Evolutionary conservation across 305 asterid genomes (phyloP), one percentile per base, ranked within the genome.

Genomic region (Solanum aculeatissimum): DNA sequence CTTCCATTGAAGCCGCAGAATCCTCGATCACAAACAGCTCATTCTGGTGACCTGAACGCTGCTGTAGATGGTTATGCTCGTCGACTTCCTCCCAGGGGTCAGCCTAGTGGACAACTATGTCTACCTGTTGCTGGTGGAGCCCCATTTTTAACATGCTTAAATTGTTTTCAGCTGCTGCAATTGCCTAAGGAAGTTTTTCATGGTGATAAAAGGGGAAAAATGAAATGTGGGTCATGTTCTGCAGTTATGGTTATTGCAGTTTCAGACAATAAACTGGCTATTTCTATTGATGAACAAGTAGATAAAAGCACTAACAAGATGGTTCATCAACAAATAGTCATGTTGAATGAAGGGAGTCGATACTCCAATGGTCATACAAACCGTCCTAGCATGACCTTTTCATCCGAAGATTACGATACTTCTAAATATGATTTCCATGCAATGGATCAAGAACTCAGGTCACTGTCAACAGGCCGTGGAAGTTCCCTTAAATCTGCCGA

Each of bases 91-190:
- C 87, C 88, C 23, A 86, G 92, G 85, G 80, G 84, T 71, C 92
- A 83, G 72, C 81, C 88, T 57, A 83, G 92, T 35, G 91, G 90
- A 16, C 89, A 78, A 51, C 83, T n/a, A 55, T 93, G 93, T 86
- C 91, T 86, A 68, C 97, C 98, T 8, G 47, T 96, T n/a, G 98
- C 94, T 57, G 94, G 95, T 49, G 99, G 97, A 13, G 98, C 98
- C 58, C 99, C 99, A 21, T 91, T 96, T 85, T n/a, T 96, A 82
- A 84, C 94, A 5, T 96, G 99, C 92, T 83, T 84, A 87, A 90
- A 86, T 85, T 96, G 99, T 89, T 91, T 88, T 58, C 93, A 91
- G 94, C 49, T 94, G 83, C 89, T 96, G 85, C 85, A 88, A 32
- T 87, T 96, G 87, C 95, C 99, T 72, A 91, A 90, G 93, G 90